These are phyloP conservation scores for Moringa oleifera DNA, from an alignment of 345 rosid species.

Conservation along the genomic window DNA sequence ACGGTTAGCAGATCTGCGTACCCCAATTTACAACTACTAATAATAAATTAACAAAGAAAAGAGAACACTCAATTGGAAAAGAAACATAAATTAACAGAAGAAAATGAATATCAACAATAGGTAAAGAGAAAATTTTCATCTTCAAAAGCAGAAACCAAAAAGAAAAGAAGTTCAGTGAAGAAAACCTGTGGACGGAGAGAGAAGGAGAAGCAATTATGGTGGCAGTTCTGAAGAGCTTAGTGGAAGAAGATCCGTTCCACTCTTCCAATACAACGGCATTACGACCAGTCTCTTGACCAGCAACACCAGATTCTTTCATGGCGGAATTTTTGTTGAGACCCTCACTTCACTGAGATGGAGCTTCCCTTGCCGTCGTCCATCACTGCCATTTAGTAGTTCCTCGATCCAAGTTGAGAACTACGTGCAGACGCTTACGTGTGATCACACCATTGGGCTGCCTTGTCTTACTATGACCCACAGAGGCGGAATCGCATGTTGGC, in stretches of 20 bases:
- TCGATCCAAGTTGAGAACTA: too few relatives aligned
- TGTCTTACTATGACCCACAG: background rate
- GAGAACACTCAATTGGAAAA: background rate
- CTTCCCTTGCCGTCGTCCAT: too few relatives aligned
- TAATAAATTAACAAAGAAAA: too few relatives aligned
- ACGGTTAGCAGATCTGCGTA: conserved; percentile 52
- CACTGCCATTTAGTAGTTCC: too few relatives aligned
- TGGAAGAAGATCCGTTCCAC: conserved; percentile 81
- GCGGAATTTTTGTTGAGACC: background rate
- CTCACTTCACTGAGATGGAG: background rate
- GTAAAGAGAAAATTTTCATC: background rate
- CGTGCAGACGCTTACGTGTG: background rate
- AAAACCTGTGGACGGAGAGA: conserved; percentile 53
- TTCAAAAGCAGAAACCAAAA: background rate
- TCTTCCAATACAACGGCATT: conserved; percentile 45
- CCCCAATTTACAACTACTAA: too few relatives aligned
- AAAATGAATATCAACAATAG: background rate
- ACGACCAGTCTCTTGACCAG: conserved; percentile 2
- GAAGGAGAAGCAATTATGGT: conserved; percentile 53
- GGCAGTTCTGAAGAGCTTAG: conserved; percentile 65
- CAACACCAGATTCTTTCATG: conserved; percentile 1
- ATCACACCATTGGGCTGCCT: background rate
- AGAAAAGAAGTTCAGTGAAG: conserved; percentile 1
- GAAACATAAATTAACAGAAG: background rate
- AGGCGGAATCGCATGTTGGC: too few relatives aligned